Evolutionary conservation across 2,329 filamentous ascomycete species (phyloP), one percentile per base, ranked within the genome.

Genomic region (Lasiodiplodia theobromae): DNA sequence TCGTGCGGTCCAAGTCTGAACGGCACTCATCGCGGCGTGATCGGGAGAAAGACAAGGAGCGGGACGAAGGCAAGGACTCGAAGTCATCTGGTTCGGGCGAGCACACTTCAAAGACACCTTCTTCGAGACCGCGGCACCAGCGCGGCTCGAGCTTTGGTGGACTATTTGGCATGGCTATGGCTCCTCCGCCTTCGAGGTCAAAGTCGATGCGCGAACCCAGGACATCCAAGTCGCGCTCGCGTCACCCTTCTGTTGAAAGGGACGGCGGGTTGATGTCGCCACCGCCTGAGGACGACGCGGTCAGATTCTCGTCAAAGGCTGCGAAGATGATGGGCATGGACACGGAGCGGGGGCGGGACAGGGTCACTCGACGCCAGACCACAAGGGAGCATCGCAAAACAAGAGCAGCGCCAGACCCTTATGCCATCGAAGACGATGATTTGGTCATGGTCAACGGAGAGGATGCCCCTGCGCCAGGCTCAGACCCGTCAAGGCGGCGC

Each of bases 51-150:
- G 89, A 92, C 49, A 87, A 86, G 74, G 90, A 91, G 70, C 83
- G 83, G 68, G 85, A 68, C 34, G 57, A 68, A 38, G 51, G 86
- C 14, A 62, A 62, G 11, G 58, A 62, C 14, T 90, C 89, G 0
- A 92, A 89, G 74, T 92, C 89, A 53, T 94, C 92, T 23, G 86
- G 86, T 14, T 94, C 92, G 23, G 58, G 58, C 28, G 93, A 94
- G 72, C 91, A 90, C 76, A 86, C 87, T 66, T 86, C 87, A 64
- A 86, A 85, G 69, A 75, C 77, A 31, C 76, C 80, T 34, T 82
- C 80, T 34, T 82, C 83, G 73, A 84, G 78, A 74, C 81, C 85
- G 70, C 81, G 87, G 51, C 71, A 47, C 80, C 82, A 37, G 72
- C 87, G 88, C 86, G 72, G 87, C 71, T 91, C 87, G 72, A 91